Evolutionary conservation across 2,329 filamentous ascomycete genomes (phyloP).

Genomic region (Colletotrichum higginsianum): DNA sequence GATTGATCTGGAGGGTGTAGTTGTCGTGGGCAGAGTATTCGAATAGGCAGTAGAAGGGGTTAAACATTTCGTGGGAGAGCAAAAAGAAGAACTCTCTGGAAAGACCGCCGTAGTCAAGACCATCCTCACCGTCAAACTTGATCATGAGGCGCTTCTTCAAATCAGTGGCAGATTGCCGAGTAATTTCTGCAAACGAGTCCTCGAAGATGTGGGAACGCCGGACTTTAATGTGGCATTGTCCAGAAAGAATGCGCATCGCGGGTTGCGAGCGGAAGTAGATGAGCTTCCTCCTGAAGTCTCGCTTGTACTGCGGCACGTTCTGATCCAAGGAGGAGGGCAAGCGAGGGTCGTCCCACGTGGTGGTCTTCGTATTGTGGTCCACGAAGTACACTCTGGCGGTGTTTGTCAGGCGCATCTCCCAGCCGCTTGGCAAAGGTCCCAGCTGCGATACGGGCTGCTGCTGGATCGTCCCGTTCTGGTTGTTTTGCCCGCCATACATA

Average conservation of each 20-base stretch:
- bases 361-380: slow-evolving; percentile 99
- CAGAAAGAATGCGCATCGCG: slow-evolving; percentile 92
- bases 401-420: slow-evolving; percentile 99
- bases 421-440: slow-evolving; percentile 93
- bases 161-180: slow-evolving; percentile 94
- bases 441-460: slow-evolving; percentile 98
- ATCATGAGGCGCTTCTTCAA: slow-evolving; percentile 99
- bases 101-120: slow-evolving; percentile 96
- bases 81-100: slow-evolving; percentile 99
- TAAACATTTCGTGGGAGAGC: slow-evolving; percentile 99
- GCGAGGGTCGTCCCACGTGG: slow-evolving; percentile 97
- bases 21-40: slow-evolving; percentile 99
- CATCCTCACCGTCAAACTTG: slow-evolving; percentile 99
- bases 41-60: slow-evolving; percentile 99
- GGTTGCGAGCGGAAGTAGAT: slow-evolving; percentile 99
- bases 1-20: slow-evolving; percentile 99
- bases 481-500: slow-evolving; percentile 94
- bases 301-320: slow-evolving; percentile 99
- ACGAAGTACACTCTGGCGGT: slow-evolving; percentile 99
- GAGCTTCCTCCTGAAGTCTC: slow-evolving; percentile 96
- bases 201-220: slow-evolving; percentile 97
- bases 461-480: slow-evolving; percentile 88
- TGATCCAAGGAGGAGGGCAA: slow-evolving; percentile 96
- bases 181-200: slow-evolving; percentile 98
- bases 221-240: slow-evolving; percentile 98